Evolutionary conservation across 768 basidiomycete species (phyloP).

Genomic region (Boletus rubescentipes): DNA sequence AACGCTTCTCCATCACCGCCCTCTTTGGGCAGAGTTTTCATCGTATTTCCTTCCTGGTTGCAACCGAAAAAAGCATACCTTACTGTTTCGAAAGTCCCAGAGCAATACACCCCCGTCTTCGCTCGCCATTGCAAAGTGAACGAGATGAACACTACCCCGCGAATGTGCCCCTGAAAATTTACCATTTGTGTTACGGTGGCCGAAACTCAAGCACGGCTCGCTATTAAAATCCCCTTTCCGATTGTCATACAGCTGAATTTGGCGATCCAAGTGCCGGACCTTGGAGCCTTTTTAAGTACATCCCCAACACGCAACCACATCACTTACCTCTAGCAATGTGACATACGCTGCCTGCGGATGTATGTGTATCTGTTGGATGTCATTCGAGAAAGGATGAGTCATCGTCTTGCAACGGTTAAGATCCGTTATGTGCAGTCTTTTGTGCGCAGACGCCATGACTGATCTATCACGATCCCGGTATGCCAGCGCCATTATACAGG

Average conservation of each 20-base stretch:
- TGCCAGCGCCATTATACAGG: constrained; percentile 38
- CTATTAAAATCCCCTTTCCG: constrained; percentile 40
- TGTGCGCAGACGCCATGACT: constrained; percentile 38
- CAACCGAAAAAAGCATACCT: constrained; percentile 34
- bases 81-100: constrained; percentile 51
- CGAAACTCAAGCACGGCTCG: constrained; percentile 44
- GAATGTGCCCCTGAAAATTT: constrained; percentile 29
- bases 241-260: constrained; percentile 49
- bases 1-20: constrained; percentile 34
- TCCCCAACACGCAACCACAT: constrained; percentile 14
- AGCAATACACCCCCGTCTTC: constrained; percentile 43
- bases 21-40: constrained; percentile 32
- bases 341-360: constrained; percentile 44
- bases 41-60: constrained; percentile 12
- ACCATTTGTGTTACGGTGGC: constrained; percentile 34
- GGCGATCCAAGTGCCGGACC: constrained; percentile 50
- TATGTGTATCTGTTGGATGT: constrained; percentile 45
- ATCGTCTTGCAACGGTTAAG: constrained; percentile 35
- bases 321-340: constrained; percentile 47
- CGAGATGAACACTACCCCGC: constrained; percentile 41
- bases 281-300: constrained; percentile 24
- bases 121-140: constrained; percentile 47
- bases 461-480: constrained; percentile 34
- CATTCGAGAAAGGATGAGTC: constrained; percentile 37
- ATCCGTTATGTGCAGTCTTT: constrained; percentile 36